These are phyloP conservation scores for Penicillium brevicompactum DNA, from an alignment of 2,329 filamentous ascomycete species.

Conservation along the genomic window DNA sequence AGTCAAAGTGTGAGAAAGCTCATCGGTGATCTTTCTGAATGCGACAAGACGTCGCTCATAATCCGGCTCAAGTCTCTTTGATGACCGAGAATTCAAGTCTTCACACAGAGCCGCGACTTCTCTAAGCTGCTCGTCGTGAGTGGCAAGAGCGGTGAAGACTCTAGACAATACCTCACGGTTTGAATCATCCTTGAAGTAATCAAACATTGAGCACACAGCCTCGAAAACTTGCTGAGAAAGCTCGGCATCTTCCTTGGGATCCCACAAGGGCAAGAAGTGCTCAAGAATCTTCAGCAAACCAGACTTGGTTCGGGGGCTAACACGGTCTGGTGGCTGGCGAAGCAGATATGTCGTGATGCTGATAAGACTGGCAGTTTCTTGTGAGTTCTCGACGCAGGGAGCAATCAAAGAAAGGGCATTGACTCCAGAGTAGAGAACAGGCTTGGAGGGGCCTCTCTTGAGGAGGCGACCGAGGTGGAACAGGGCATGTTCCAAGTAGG, in stretches of 20 bases:
- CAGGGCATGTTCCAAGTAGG: constrained; percentile 69
- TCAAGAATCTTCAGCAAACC: constrained; percentile 78
- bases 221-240: constrained; percentile 69
- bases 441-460: constrained; percentile 65
- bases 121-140: constrained; percentile 61
- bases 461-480: constrained; percentile 53
- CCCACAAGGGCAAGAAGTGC: constrained; percentile 71
- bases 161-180: constrained; percentile 75
- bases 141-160: constrained; percentile 71
- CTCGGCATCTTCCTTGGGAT: constrained; percentile 57
- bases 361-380: constrained; percentile 72
- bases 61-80: constrained; percentile 75
- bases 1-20: constrained; percentile 62
- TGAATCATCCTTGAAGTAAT: constrained; percentile 80
- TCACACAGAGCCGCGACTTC: constrained; percentile 71
- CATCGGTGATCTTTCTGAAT: constrained; percentile 71
- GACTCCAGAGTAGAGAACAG: constrained; percentile 77
- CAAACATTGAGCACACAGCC: constrained; percentile 79
- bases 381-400: constrained; percentile 65
- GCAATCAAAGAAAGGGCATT: constrained; percentile 76
- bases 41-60: constrained; percentile 79
- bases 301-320: constrained; percentile 81
- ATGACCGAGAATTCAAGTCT: constrained; percentile 78
- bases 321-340: constrained; percentile 78
- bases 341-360: constrained; percentile 79